phyloP scores from a whole-genome alignment of 2,329 filamentous ascomycete genomes.

The Exophiala phaeomuriformis region DNA sequence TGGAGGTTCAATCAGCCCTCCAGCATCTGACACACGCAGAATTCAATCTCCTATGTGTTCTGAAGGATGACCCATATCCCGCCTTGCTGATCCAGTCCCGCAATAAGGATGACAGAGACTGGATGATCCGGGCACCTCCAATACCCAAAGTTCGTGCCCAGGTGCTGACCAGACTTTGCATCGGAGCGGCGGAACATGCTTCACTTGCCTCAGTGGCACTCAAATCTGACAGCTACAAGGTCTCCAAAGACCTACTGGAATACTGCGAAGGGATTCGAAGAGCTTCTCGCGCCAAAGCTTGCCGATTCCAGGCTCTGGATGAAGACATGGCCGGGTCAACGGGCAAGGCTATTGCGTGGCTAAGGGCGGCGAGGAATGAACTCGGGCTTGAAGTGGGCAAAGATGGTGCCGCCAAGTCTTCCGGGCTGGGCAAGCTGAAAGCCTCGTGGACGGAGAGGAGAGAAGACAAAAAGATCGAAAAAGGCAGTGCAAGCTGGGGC shows the following conservation, averaged over 20 bases:
- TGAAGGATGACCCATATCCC: slow-evolving; percentile 93
- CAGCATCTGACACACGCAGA: slow-evolving; percentile 66
- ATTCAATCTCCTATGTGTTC: slow-evolving; percentile 77
- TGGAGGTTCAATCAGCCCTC: slow-evolving; percentile 38
- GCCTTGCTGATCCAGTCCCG: slow-evolving; percentile 71
- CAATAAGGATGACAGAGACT: slow-evolving; percentile 78
- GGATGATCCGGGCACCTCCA: slow-evolving; percentile 89
- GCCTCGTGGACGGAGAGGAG: slow-evolving; percentile 27
- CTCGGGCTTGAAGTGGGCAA: slow-evolving; percentile 24
- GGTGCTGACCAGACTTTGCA: slow-evolving; percentile 77
- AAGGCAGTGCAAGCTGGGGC: slow-evolving; percentile 63
- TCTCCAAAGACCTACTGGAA: slow-evolving; percentile 59
- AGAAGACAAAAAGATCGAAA: slow-evolving; percentile 59
- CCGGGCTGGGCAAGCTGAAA: slow-evolving; percentile 22
- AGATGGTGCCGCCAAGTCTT: slow-evolving; percentile 27
- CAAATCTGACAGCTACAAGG: slow-evolving; percentile 39
- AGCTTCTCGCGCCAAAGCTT: slow-evolving; percentile 74
- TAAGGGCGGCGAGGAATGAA: slow-evolving; percentile 64
- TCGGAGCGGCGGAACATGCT: slow-evolving; percentile 83
- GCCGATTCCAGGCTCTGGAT: slow-evolving; percentile 83
- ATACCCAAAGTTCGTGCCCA: slow-evolving; percentile 84
- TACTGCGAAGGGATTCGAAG: slow-evolving; percentile 70
- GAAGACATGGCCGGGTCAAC: slow-evolving; percentile 75
- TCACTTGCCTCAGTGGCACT: slow-evolving; percentile 57
- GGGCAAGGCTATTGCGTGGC: slow-evolving; percentile 80